Evolutionary conservation across 1,284 basidiomycete genomes (phyloP).

Genomic region (Trichosporon coremiiforme): DNA sequence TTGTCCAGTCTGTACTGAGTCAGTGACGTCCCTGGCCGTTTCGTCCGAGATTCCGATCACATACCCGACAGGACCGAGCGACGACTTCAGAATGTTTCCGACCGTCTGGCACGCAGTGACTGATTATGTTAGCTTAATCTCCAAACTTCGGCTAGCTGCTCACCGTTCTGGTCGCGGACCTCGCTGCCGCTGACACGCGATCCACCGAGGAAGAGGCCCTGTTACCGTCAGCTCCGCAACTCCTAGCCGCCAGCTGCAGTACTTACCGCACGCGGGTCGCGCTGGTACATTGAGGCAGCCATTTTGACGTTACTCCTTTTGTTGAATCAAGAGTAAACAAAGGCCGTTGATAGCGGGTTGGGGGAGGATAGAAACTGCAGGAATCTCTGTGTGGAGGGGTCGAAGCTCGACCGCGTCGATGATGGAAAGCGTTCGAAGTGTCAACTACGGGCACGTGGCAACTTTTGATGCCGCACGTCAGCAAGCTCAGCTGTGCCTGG

Average conservation of each 20-base stretch:
- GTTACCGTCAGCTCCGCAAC: conserved; percentile 30
- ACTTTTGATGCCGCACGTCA: conserved; percentile 8
- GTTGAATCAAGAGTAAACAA: not conserved
- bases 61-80: conserved; percentile 81
- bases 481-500: conserved; percentile 3
- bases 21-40: not conserved
- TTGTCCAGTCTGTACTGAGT: conserved; percentile 70
- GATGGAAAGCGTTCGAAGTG: conserved; percentile 19
- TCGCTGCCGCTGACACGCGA: conserved; percentile 93
- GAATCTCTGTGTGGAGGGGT: conserved; percentile 20
- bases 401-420: conserved; percentile 17
- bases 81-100: conserved; percentile 97
- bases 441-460: conserved; percentile 17
- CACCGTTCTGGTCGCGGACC: conserved; percentile 95
- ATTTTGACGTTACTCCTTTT: conserved; percentile 35
- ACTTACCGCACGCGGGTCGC: conserved; percentile 56
- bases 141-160: conserved; percentile 31
- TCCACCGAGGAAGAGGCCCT: conserved; percentile 87
- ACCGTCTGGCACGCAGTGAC: conserved; percentile 95
- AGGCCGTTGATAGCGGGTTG: not conserved
- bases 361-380: conserved; percentile 27
- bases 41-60: conserved; percentile 21
- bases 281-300: conserved; percentile 57
- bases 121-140: conserved; percentile 48
- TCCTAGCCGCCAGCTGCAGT: not conserved